Base-by-base conservation (phyloP, 306 rosid genomes). In the Casuarina glauca region DNA sequence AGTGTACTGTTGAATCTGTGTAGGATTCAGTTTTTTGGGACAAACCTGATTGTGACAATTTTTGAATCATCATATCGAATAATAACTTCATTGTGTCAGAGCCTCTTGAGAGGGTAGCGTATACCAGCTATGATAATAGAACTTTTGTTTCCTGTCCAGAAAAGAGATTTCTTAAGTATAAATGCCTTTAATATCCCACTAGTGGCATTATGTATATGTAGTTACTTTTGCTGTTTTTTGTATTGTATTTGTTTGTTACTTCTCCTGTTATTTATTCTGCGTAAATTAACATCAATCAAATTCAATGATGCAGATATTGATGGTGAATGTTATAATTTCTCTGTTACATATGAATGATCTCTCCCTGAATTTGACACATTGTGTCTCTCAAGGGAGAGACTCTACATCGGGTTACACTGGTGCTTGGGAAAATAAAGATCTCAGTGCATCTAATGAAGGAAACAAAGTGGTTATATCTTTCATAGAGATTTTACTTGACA, bases 311-410 rank as follows among this genome's bases (percentile, higher is more conserved):
- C 86, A 95, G 98, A 87, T 95, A 75, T 89, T 91, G 83, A 88
- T 92, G 96, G 97, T 90, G 85, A 92, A 90, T 83, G 82, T 87
- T 74, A 79, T 88, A 74, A 84, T 95, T 74, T 95, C 98, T 36
- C 89, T 91, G 71, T 79, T 95, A 84, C 97, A 91, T 84, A 92
- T 95, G 96, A 91, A 89, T 81, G 92, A 87, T 85, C 86, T 88
- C 75, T 91, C 97, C 77, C 87, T 88, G 72, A 87, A 87, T 83
- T 80, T 81, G 82, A 84, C 76, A 61, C 92, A 88, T 80, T 85
- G 89, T 58, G 85, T 81, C 75, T 86, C 89, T 50, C 87, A 86
- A 42, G 87, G 82, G 84, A 85, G 86, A 52, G n/a, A 66, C 76
- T 73, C 87, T 63, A 88, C 84, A 77, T 76, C 83, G 72, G 26